Evolutionary conservation across 2,329 filamentous ascomycete genomes (phyloP), one percentile per base, ranked within the genome.

Genomic region (Epichloe festucae): DNA sequence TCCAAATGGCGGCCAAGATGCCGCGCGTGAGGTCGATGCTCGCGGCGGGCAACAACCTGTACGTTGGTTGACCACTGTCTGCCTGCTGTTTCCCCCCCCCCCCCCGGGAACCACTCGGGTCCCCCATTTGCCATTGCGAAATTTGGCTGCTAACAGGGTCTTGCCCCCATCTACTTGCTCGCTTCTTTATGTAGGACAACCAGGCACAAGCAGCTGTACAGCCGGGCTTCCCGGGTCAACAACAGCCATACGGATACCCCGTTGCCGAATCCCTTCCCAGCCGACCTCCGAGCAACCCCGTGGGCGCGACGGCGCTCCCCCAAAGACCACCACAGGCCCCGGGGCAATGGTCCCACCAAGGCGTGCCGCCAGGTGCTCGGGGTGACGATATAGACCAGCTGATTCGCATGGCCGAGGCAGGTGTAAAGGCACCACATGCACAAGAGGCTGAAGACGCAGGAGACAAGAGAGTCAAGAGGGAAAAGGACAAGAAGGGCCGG

Each of bases 381-480:
- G 75, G 75, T 50, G 81, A 84, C 61, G 78, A 83, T 55, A 83
- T 84, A 60, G 81, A 84, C 62, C 73, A 80, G 60, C 65, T 83
- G 57, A 84, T 84, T 57, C 75, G 81, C 48, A 78, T 79, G 72
- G 80, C 79, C 2, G 79, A 83, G 63, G 77, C 78, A 6, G 77
- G 79, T 46, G 78, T 81, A 58, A 76, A 73, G 60, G 70, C 73
- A 51, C 61, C 63, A 15, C 61, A 67, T 7, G 63, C 68, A 41
- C 65, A 67, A 3, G 63, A 67, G 19, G 68, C 70, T 36, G 73
- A 72, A 51, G 63, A 68, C 4, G 65, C 65, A 1, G 72, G 69
- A 48, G 82, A 85, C 50, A 84, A 81, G 54, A 85, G 83, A 66
- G 77, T 79, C 58, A 79, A 82, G 63, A 83, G 82, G 63, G 73